Evolutionary conservation across 305 asterid genomes (phyloP), one percentile per base, ranked within the genome.

Genomic region (Ajuga reptans): DNA sequence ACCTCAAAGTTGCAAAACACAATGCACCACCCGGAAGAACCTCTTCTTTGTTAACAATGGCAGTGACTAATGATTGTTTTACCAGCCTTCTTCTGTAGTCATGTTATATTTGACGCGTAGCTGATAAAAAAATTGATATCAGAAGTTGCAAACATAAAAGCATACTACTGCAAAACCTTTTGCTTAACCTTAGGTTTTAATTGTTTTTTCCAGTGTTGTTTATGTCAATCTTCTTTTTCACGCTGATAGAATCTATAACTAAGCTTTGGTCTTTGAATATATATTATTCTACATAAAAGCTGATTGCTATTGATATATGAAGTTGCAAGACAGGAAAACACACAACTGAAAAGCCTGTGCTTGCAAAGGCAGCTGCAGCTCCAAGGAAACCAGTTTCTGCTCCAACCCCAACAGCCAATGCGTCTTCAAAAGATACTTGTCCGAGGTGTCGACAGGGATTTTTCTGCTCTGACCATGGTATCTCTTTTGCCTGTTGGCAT

Each of bases 381-480:
- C 80, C 86, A 4, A 77, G 72, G 74, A 80, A 41, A 66, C 76
- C 77, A 27, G 61, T 71, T 68, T 46, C 89, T 46, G 69, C 76
- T 43, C 84, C 77, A 60, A 46, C 73, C 58, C 76, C 75, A n/a
- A 18, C 62, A 24, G 63, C 78, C 61, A 70, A 76, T 75, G 59
- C 64, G 65, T 83, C 85, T 18, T 51, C 81, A 1, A 81, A 82
- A 70, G 89, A 85, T 57, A 47, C 81, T 58, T 92, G 98, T 78
- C 76, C 86, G 42, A 81, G 98, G 79, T 92, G 98, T 81, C 87
- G 81, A 71, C 98, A 92, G 83, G 98, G 98, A 54, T 92, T 92
- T 71, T 89, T 85, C 83, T 92, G 96, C 78, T 92, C 98, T n/a
- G 96, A 88, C 72, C 98, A 92, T 21, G 96, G 98, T 92, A 92